A percentile compares a stretch with the other conserved stretches of the same genome.
Evolutionary conservation across 176 grass and related monocot genomes (phyloP).

Genomic region (Carex pumila): DNA sequence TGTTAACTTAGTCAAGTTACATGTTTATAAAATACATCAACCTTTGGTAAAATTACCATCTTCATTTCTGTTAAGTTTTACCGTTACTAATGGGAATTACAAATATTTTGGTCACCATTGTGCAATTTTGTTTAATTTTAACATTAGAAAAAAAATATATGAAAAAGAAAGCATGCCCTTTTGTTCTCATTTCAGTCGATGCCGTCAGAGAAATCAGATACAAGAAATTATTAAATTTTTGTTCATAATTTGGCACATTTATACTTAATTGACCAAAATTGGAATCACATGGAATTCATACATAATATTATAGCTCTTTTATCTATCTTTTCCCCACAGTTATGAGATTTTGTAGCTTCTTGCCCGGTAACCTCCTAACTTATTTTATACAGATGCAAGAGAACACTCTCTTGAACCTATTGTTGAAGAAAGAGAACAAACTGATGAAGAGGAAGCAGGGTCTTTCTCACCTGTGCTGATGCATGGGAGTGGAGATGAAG

Average conservation of each 20-base stretch:
- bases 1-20: slow-evolving; percentile 8
- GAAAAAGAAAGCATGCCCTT: background rate
- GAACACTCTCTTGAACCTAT: slow-evolving; percentile 63
- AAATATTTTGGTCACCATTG: background rate
- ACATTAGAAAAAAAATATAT: background rate
- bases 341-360: background rate
- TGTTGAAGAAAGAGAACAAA: slow-evolving; percentile 40
- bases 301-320: background rate
- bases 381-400: slow-evolving; percentile 43
- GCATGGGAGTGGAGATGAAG: slow-evolving; percentile 81
- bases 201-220: background rate
- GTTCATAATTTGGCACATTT: background rate
- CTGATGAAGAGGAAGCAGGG: slow-evolving; percentile 59
- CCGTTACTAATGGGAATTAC: background rate
- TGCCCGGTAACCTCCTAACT: background rate
- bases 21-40: background rate
- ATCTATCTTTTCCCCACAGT: background rate
- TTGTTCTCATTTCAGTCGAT: background rate
- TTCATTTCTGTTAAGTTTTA: background rate
- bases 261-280: background rate
- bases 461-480: slow-evolving; percentile 90
- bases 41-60: background rate
- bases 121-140: background rate
- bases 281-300: background rate
- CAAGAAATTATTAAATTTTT: background rate